phyloP scores from a whole-genome alignment of 2,329 filamentous ascomycete species.

The Verticillium tricorpus region DNA sequence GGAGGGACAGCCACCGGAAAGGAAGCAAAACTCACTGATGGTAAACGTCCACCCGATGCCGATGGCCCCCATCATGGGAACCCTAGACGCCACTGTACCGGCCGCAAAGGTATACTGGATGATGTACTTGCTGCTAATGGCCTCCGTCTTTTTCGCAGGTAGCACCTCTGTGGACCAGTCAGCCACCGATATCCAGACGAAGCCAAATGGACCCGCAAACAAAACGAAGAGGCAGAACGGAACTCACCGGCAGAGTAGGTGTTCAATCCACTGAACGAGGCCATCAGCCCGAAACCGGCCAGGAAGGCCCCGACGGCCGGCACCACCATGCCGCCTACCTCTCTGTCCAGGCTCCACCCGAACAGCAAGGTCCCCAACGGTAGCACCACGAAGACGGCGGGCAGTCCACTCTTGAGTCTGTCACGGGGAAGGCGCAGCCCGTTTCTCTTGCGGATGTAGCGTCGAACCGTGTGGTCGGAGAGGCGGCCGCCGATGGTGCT shows the following conservation, averaged over 20 bases:
- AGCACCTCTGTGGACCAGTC: slow-evolving; percentile 9
- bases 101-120: slow-evolving; percentile 21
- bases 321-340: slow-evolving; percentile 26
- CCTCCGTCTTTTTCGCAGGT: slow-evolving; percentile 10
- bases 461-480: slow-evolving; percentile 34
- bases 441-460: slow-evolving; percentile 31
- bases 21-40: slow-evolving; percentile 17
- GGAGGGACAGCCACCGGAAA: not conserved
- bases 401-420: slow-evolving; percentile 24
- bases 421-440: slow-evolving; percentile 25
- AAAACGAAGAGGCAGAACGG: not conserved
- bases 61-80: slow-evolving; percentile 46
- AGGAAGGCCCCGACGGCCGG: slow-evolving; percentile 27
- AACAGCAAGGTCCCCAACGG: slow-evolving; percentile 26
- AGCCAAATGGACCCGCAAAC: not conserved
- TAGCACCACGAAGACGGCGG: slow-evolving; percentile 23
- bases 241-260: slow-evolving; percentile 31
- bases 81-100: slow-evolving; percentile 43
- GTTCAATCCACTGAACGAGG: slow-evolving; percentile 31
- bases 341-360: slow-evolving; percentile 29
- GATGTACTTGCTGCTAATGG: slow-evolving; percentile 14
- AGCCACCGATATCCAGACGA: not conserved
- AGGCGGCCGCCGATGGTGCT: slow-evolving; percentile 58
- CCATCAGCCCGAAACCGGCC: slow-evolving; percentile 28
- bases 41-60: slow-evolving; percentile 49